Conservation (phyloP, 805 yeast species). For the Jamesozyma jinghongensis region DNA sequence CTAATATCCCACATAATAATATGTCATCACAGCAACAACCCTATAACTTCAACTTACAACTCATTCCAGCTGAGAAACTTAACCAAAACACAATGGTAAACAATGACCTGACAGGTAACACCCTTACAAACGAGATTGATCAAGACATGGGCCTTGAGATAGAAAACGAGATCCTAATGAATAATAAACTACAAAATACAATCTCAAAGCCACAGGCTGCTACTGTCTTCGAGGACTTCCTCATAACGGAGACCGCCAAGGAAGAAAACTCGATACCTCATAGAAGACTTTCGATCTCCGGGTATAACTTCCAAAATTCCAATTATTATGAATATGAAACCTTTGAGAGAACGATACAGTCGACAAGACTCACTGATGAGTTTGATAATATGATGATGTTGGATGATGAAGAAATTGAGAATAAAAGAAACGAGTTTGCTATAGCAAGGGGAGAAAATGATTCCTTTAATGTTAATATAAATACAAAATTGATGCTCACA, state of each 20-base stretch:
- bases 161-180: slow-evolving; percentile 1
- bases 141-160: background rate
- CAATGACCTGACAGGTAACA: slow-evolving; percentile 27
- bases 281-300: slow-evolving; percentile 26
- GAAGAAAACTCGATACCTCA: no score
- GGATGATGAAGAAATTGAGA: slow-evolving; percentile 7
- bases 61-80: slow-evolving; percentile 2
- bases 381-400: slow-evolving; percentile 1
- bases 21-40: background rate
- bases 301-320: slow-evolving; percentile 21
- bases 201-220: background rate
- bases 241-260: background rate
- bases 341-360: slow-evolving; percentile 11
- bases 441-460: background rate
- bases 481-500: slow-evolving; percentile 1
- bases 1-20: no score
- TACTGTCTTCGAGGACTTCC: background rate
- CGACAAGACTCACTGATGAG: background rate
- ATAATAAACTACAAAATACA: background rate
- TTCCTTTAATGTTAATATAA: background rate
- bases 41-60: slow-evolving; percentile 5
- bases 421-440: background rate
- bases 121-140: slow-evolving; percentile 14
- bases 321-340: slow-evolving; percentile 27
- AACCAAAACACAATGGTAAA: slow-evolving; percentile 2